Evolutionary conservation across 2,329 filamentous ascomycete genomes (phyloP), one percentile per base, ranked within the genome.

Genomic region (Hypoxylon rubiginosum): DNA sequence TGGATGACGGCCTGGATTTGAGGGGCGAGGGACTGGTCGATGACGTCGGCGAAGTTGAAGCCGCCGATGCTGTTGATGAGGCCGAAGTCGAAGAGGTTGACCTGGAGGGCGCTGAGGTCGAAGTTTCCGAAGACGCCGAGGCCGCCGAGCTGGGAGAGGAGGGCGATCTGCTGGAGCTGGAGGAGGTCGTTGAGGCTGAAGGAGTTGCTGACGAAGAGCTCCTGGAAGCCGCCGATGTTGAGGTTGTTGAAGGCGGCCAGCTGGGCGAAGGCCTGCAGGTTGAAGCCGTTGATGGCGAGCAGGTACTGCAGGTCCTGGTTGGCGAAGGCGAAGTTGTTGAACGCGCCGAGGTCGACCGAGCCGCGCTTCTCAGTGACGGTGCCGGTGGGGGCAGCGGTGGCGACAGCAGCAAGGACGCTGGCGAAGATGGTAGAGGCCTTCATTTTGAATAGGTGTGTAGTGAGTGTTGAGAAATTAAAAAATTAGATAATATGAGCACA

Each of bases 161-260:
- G 67, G 58, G 72, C 72, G 39, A 76, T 62, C 71, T 77, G 75
- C 69, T 77, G 74, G 57, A 82, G 77, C 70, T 78, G 76, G 48
- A 85, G 78, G 66, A 86, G 76, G 17, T 77, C 70, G 79, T 85
- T 84, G 78, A 85, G 71, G 66, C 78, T 77, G 69, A 84, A 80
- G 60, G 81, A 79, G 75, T 85, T 82, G 78, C 81, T 79, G 65
- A 82, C 72, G 71, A 82, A 81, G 45, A 81, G 68, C 64, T 76
- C 72, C 68, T 76, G 70, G 75, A 84, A 82, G 61, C 71, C 71
- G 43, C 49, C 65, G 30, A 77, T 70, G 70, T 77, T 66, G 53
- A 77, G 72, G 68, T 74, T 72, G 69, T 78, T 76, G 72, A 84
- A 79, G 66, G 77, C 74, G 74, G 80, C 78, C 73, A 82, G 74